These are phyloP conservation scores for Scedosporium boydii DNA, from an alignment of 2,329 filamentous ascomycete genomes.

Conservation along the genomic window DNA sequence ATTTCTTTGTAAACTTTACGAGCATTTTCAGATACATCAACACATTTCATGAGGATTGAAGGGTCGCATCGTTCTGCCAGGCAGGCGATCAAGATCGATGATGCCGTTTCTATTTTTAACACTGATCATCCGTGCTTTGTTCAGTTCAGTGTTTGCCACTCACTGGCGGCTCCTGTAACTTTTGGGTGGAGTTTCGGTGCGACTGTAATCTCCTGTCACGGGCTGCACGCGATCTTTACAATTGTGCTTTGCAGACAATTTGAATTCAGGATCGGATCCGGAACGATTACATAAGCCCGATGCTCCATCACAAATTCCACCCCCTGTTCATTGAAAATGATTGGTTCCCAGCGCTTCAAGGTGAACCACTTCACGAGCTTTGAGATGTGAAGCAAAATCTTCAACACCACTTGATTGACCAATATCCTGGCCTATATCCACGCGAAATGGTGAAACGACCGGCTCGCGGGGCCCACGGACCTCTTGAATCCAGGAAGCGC, in stretches of 20 bases:
- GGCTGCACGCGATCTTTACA: too few relatives aligned
- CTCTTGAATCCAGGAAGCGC: slow-evolving; percentile 37
- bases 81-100: too few relatives aligned
- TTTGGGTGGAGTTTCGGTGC: not conserved
- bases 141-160: not conserved
- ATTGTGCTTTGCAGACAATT: too few relatives aligned
- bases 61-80: too few relatives aligned
- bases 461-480: slow-evolving; percentile 28
- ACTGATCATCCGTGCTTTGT: too few relatives aligned
- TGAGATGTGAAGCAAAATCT: not conserved
- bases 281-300: not conserved
- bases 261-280: not conserved
- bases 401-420: slow-evolving; percentile 1
- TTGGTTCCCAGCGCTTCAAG: not conserved
- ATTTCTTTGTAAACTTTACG: too few relatives aligned
- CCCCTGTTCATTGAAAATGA: not conserved
- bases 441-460: slow-evolving; percentile 36
- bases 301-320: not conserved
- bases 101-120: too few relatives aligned
- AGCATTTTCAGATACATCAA: too few relatives aligned
- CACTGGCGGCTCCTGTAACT: not conserved
- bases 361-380: not conserved
- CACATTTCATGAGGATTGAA: too few relatives aligned
- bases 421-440: not conserved
- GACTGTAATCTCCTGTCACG: not conserved